Conservation (phyloP, 2,329 filamentous ascomycete species). For the Penicillium sp. region DNA sequence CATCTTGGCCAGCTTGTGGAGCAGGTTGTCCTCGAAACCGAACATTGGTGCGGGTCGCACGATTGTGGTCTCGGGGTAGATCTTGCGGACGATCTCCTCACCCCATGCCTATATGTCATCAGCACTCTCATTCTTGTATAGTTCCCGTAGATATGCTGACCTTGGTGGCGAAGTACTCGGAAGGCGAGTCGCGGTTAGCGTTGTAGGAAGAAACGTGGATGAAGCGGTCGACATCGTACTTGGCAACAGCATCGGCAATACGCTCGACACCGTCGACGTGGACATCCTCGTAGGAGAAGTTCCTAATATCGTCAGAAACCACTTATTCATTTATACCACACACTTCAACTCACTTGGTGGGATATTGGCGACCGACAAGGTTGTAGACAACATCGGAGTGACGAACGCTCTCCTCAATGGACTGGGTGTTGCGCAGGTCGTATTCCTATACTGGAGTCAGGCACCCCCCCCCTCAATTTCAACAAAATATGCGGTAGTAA, state of each 20-base stretch:
- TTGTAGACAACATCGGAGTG: conserved; percentile 99
- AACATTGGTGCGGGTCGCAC: conserved; percentile 92
- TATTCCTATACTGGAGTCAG: conserved; percentile 65
- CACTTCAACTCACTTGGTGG: conserved; percentile 73
- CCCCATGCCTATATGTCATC: conserved; percentile 60
- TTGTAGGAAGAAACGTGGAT: conserved; percentile 97
- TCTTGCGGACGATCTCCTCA: conserved; percentile 78
- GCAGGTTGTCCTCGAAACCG: conserved; percentile 88
- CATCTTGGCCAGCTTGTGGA: conserved; percentile 77
- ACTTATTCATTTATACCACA: neutral
- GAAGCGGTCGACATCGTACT: conserved; percentile 96
- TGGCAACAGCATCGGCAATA: conserved; percentile 90
- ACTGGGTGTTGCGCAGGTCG: conserved; percentile 89
- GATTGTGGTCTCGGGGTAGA: conserved; percentile 96
- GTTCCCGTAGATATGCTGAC: conserved; percentile 43
- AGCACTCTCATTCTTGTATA: conserved; percentile 7
- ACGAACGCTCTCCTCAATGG: conserved; percentile 92
- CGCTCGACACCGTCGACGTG: conserved; percentile 90
- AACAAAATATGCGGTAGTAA: neutral
- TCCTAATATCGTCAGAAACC: conserved; percentile 59
- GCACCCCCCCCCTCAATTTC: neutral
- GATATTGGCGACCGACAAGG: conserved; percentile 88
- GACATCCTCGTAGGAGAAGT: conserved; percentile 89
- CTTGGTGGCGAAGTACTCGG: conserved; percentile 91
- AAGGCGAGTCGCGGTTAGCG: conserved; percentile 73